These are phyloP conservation scores for Pythium dissotocum DNA, from an alignment of 352 stramenopile species.

Conservation along the genomic window DNA sequence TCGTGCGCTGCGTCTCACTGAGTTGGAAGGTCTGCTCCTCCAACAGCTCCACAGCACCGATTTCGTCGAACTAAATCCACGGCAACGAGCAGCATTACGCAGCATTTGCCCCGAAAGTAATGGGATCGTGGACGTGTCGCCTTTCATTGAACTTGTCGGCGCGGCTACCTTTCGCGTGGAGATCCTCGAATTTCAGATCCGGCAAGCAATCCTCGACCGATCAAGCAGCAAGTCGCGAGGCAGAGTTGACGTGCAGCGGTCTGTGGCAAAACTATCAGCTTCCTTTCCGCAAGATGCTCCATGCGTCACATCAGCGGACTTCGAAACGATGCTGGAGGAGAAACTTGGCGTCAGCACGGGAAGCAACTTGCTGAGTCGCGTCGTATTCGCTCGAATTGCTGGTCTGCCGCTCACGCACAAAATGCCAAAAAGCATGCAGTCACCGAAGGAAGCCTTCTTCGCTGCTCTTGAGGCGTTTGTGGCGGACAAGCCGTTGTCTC, in stretches of 20 bases:
- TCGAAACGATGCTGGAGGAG: conserved; percentile 34
- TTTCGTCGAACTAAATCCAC: neutral
- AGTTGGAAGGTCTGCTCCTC: neutral
- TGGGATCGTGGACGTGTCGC: conserved; percentile 1
- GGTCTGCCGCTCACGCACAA: conserved; percentile 23
- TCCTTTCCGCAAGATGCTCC: conserved; percentile 12
- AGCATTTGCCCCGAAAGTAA: neutral
- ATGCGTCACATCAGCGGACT: conserved; percentile 26
- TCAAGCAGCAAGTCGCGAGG: conserved; percentile 25
- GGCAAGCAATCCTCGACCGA: conserved; percentile 29
- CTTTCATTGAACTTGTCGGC: conserved; percentile 28
- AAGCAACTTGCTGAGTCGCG: conserved; percentile 25
- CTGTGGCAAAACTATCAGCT: conserved; percentile 23
- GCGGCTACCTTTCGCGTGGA: conserved; percentile 43
- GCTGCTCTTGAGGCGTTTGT: conserved; percentile 38
- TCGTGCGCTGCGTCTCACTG: neutral
- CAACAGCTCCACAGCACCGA: neutral
- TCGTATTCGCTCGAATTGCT: conserved; percentile 39
- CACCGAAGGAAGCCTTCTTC: conserved; percentile 17
- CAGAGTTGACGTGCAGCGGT: conserved; percentile 36
- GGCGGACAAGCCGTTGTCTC: conserved; percentile 29
- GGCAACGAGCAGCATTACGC: neutral
- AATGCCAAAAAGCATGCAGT: conserved; percentile 15
- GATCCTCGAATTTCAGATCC: conserved; percentile 52
- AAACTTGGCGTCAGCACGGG: conserved; percentile 36